Base-by-base conservation (phyloP, 148 eudicot genomes). In the Diospyros lotus region DNA sequence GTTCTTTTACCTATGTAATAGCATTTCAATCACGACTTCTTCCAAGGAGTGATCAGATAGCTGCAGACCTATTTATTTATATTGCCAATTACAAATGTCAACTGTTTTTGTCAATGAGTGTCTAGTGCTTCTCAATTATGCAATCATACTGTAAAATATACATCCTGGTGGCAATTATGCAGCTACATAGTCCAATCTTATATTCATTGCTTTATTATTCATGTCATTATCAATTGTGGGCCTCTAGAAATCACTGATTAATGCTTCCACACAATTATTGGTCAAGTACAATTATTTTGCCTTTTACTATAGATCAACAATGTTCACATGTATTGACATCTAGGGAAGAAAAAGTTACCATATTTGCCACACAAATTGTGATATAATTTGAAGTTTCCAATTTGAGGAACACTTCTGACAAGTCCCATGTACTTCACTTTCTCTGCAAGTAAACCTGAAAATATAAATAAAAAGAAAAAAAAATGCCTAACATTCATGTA, bases 121-220 rank as follows among this genome's bases (percentile, higher is more conserved):
- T 28, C 28, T 28, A 28, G 28, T 28, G 28, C 28, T 28, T 51
- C 68, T 73, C 68, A 61, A 73, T 73, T 60, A 73, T 73, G 75
- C 28, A 18, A 38, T 48, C 3, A 7, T 43, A 58, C 75, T n/a
- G 28, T 28, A 28, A 28, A 28, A 28, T 43, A 17, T 51, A 58
- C 51, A 58, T 58, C 39, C n/a, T 73, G 40, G 43, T 12, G 5
- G 43, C 66, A 52, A 8, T 46, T 61, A 28, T 73, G 28, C 66
- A 45, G 13, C 14, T 4, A 28, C 42, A 6, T 28, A 11, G 43
- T 18, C 42, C 40, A 59, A 48, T 45, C 17, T 70, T 56, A 2
- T 70, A 42, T 56, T 54, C 41, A 28, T 28, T 28, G 28, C 41
- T 42, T 9, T 48, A 48, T 48, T 48, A 48, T 41, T 13, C 61